phyloP scores from a whole-genome alignment of 768 basidiomycete species.

The Mycena maculata region DNA sequence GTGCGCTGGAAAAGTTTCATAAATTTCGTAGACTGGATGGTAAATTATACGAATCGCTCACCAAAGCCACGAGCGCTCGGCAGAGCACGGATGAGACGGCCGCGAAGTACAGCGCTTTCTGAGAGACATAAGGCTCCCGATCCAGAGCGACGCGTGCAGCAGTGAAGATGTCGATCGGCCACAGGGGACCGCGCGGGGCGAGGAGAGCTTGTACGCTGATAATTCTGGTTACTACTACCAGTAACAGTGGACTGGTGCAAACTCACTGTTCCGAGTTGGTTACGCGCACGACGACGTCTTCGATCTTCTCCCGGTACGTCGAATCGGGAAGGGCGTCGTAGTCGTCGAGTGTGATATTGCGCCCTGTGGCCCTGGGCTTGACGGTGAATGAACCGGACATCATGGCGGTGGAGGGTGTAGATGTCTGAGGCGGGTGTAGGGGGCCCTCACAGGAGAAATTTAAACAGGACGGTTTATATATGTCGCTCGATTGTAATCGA shows the following conservation, averaged over 20 bases:
- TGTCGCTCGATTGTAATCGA: not conserved
- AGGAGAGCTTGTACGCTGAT: slow-evolving; percentile 24
- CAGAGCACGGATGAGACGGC: slow-evolving; percentile 27
- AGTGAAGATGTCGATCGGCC: slow-evolving; percentile 33
- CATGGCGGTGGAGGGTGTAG: slow-evolving; percentile 7
- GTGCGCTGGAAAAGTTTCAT: no score
- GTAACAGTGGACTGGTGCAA: no score
- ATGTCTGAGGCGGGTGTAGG: not conserved
- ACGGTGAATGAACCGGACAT: not conserved
- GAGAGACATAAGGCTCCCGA: slow-evolving; percentile 16
- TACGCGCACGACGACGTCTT: slow-evolving; percentile 30
- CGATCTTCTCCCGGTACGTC: slow-evolving; percentile 27
- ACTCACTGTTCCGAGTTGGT: slow-evolving; percentile 29
- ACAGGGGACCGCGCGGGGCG: slow-evolving; percentile 25
- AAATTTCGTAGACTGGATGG: no score
- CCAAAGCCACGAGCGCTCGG: slow-evolving; percentile 22
- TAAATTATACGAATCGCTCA: no score
- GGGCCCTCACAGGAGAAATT: not conserved
- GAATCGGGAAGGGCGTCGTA: slow-evolving; percentile 30
- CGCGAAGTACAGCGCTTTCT: slow-evolving; percentile 24
- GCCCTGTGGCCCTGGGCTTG: slow-evolving; percentile 1
- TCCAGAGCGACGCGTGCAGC: slow-evolving; percentile 26
- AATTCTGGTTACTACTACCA: not conserved
- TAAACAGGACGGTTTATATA: not conserved
- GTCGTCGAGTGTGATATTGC: slow-evolving; percentile 32